Evolutionary conservation across 495 filamentous ascomycete genomes (phyloP), one percentile per base, ranked within the genome.

Genomic region (Neurospora sp.): DNA sequence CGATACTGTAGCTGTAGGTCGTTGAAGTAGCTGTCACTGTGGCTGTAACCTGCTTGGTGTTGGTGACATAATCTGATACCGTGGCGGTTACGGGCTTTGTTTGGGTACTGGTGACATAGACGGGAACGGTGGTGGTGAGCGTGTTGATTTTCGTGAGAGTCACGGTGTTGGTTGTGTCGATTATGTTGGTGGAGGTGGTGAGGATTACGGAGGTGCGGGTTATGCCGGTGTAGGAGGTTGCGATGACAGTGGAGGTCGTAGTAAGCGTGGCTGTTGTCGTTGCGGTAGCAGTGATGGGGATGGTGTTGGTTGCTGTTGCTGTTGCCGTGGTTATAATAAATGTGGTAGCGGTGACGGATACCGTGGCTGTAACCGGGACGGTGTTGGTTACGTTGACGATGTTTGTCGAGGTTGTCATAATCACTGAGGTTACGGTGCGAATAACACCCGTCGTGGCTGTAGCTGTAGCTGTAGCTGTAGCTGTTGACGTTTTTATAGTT

Each of bases 121-220:
- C 24, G 24, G 39, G 31, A 10, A 28, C 24, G 1, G 54, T 48
- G 34, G 66, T 69, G 17, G 71, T 74, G 42, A 37, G n/a, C 6
- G 73, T 74, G n/a, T 69, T 69, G 43, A 73, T 76, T 36, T 42
- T 71, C 0, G 73, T 78, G 0, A 75, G 37, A 1, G 77, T 78
- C 8, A 72, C 69, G 38, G 74, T 75, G 11, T 34, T 45, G 17
- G 76, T 73, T 7, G 54, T 71, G 31, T 72, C 73, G 39, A 71
- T 66, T 8, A 70, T 45, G 73, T 70, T 74, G 19, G 71, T 74
- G 0, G 72, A 72, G 10, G 75, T 77, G 0, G 71, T 76, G 0
- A 28, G 6, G 13, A 62, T 62, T 5, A 54, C 45, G 4, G 45
- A 54, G 45, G 76, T 77, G 19, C 71, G 19, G 15, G 39, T 70